Conservation (phyloP, 805 yeast species). For the Candida lessepsii region DNA sequence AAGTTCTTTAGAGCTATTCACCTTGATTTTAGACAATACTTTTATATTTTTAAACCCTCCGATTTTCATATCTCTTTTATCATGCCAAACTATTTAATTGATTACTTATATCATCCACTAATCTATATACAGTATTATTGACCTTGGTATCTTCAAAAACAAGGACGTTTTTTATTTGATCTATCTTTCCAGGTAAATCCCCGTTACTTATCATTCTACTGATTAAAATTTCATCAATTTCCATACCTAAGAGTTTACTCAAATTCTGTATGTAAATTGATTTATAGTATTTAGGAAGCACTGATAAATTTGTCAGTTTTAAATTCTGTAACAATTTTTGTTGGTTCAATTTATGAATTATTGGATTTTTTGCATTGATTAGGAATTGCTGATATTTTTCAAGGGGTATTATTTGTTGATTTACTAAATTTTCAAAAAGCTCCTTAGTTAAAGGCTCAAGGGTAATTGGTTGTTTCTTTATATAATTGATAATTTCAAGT, state of each 20-base stretch:
- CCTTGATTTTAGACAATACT: no score
- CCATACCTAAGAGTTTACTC: constrained; percentile 14
- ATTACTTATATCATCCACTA: constrained; percentile 5
- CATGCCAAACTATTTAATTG: no score
- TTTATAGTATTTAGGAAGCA: constrained; percentile 29
- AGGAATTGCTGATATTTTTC: not conserved
- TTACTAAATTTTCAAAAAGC: constrained; percentile 4
- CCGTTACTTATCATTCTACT: constrained; percentile 34
- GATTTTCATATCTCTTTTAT: no score
- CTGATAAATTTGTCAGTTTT: constrained; percentile 32
- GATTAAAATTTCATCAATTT: constrained; percentile 26
- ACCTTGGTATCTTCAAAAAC: constrained; percentile 17
- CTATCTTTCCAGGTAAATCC: constrained; percentile 35
- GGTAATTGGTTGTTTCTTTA: constrained; percentile 2
- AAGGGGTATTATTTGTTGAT: constrained; percentile 1
- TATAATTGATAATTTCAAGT: constrained; percentile 19
- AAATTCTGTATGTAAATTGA: constrained; percentile 24
- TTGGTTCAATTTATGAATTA: constrained; percentile 14
- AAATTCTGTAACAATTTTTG: constrained; percentile 20
- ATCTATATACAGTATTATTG: constrained; percentile 12
- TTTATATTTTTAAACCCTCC: not conserved
- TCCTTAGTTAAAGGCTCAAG: constrained; percentile 8
- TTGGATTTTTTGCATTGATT: not conserved
- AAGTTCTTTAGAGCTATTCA: no score
- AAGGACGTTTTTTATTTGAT: constrained; percentile 29